Percentiles rank a stretch among this genome's conserved stretches.
These are phyloP conservation scores for Nyssa sinensis DNA, from an alignment of 148 eudicot species.

Conservation along the genomic window DNA sequence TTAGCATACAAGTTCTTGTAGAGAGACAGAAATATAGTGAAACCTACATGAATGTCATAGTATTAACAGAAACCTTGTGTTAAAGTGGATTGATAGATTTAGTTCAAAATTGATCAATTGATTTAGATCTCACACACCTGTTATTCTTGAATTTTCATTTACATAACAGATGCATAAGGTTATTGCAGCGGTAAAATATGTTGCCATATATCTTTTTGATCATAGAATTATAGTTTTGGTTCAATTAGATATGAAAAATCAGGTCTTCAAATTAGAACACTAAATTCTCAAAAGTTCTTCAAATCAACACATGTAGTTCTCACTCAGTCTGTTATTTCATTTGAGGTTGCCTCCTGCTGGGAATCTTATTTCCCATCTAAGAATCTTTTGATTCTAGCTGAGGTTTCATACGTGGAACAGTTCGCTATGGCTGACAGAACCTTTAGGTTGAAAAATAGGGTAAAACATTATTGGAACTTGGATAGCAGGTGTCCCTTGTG, in stretches of 20 bases:
- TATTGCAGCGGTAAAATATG: background rate
- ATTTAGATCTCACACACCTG: too few relatives aligned
- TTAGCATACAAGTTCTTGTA: background rate
- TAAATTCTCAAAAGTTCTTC: background rate
- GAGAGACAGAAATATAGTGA: constrained; percentile 7
- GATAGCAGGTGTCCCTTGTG: background rate
- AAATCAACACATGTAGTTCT: background rate
- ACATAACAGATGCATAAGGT: background rate
- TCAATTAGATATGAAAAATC: too few relatives aligned
- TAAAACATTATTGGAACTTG: background rate
- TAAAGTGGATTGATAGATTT: too few relatives aligned
- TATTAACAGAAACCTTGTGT: background rate
- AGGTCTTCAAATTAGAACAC: background rate
- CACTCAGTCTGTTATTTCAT: background rate
- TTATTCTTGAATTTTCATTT: too few relatives aligned
- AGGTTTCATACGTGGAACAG: background rate
- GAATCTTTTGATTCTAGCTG: too few relatives aligned
- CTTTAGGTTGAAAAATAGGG: background rate
- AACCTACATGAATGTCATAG: background rate
- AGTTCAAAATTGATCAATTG: too few relatives aligned
- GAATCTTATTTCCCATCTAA: too few relatives aligned
- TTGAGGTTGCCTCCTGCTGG: background rate
- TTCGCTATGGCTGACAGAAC: background rate
- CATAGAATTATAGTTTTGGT: background rate
- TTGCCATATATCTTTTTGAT: background rate